Conservation (phyloP, 2,329 filamentous ascomycete species). For the Chalaropsis ovoidea region DNA sequence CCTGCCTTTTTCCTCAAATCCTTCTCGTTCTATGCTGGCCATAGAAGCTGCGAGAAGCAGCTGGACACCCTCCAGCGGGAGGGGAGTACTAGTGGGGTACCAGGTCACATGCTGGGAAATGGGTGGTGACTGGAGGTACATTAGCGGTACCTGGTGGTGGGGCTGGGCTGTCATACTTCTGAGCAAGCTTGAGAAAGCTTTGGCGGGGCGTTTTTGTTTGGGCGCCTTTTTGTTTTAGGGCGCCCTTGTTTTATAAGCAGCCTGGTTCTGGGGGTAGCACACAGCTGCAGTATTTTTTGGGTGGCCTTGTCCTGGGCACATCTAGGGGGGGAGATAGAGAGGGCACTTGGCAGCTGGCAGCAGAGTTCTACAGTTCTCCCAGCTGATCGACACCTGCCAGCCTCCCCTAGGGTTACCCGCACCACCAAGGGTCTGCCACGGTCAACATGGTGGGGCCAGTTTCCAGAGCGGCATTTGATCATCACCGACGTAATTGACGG, state of each 20-base stretch:
- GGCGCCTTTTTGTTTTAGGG: too few species aligned
- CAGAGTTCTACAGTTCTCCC: neutral
- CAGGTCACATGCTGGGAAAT: neutral
- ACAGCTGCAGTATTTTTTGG: too few species aligned
- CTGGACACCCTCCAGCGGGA: neutral
- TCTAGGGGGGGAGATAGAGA: too few species aligned
- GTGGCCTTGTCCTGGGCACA: too few species aligned
- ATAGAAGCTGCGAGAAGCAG: slow-evolving; percentile 24
- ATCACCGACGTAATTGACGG: slow-evolving; percentile 15
- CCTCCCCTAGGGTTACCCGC: neutral
- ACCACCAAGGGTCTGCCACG: neutral
- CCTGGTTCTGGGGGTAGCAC: too few species aligned
- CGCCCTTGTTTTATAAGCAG: too few species aligned
- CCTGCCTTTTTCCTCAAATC: slow-evolving; percentile 11
- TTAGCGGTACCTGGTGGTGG: neutral
- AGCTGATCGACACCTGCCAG: neutral
- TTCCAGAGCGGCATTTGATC: slow-evolving; percentile 10
- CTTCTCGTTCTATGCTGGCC: slow-evolving; percentile 2
- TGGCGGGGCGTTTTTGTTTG: too few species aligned
- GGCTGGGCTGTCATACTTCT: neutral
- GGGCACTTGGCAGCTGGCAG: too few species aligned
- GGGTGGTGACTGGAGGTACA: neutral
- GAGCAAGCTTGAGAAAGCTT: neutral
- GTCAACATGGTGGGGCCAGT: slow-evolving; percentile 1
- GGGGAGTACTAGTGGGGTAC: slow-evolving; percentile 3